Base-by-base conservation (phyloP, 179 eudicot species). In the Heliamphora ciliata region DNA sequence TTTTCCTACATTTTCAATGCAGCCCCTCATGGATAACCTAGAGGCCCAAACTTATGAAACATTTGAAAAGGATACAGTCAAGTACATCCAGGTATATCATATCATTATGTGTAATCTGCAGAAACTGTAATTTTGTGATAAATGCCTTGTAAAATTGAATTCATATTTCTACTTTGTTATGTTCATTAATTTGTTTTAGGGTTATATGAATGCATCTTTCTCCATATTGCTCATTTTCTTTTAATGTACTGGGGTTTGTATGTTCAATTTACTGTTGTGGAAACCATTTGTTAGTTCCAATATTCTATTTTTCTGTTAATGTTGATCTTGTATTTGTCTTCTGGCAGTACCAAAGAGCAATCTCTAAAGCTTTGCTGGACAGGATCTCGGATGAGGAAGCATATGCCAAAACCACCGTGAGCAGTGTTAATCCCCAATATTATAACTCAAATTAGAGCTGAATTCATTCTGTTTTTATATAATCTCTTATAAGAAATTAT, bases 1-100 rank as follows among this genome's bases (percentile, higher is more conserved):
- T 47, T 82, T 81, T 73, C 59, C 48, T 65, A 55, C 60, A 15
- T 82, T 86, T 80, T 76, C 40, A 76, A 24, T 89, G 87, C 94
- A 96, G 99, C 99, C 99, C 81, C 99, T 96, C 74, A 94, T 96
- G 99, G 99, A 96, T 87, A 96, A 96, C 86, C 88, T 96, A 75
- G 99, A 96, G 87, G 98, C 99, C 74, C 98, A 94, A 86, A 96
- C 98, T 4, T 96, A 96, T 79, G 99, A 96, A 88, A 93, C 93
- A 60, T 96, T 96, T 87, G 98, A 96, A 74, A 94, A 94, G 87
- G 98, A 94, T 83, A 89, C 89, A 1, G 87, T 85, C 56, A 94
- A 94, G 85, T 94, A 94, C 83, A 84, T 79, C 81, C 98, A 94
- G 94, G 98, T 94, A 81, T 31, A 44, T 50, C 17, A 48, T n/a